These are phyloP conservation scores for Apiospora rasikravindrae DNA, from an alignment of 2,329 filamentous ascomycete genomes.

Conservation along the genomic window DNA sequence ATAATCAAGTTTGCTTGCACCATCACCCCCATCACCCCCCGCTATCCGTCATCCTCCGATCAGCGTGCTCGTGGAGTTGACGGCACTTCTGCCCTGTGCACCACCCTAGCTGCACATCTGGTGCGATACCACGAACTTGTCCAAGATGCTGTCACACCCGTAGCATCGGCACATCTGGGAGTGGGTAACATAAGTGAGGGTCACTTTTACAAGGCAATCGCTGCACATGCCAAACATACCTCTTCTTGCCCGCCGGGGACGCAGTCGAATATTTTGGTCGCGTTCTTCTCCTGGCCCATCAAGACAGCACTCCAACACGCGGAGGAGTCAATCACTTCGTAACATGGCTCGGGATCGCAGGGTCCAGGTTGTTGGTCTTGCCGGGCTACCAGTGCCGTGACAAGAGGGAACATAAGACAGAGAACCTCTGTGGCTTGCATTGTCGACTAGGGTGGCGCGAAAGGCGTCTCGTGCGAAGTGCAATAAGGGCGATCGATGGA, in stretches of 20 bases:
- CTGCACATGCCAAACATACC: not conserved
- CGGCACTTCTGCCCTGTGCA: not conserved
- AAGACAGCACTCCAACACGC: conserved; percentile 16
- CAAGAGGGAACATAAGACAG: not conserved
- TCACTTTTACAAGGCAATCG: not conserved
- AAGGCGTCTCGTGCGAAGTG: not conserved
- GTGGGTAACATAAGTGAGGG: not conserved
- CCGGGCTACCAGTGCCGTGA: not conserved
- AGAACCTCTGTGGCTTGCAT: not conserved
- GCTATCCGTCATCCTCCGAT: not conserved
- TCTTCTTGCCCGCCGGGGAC: conserved; percentile 10
- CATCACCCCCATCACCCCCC: not conserved
- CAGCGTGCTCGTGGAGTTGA: not conserved
- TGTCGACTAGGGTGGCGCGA: too few relatives aligned
- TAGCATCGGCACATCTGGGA: conserved; percentile 12
- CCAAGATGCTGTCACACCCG: not conserved
- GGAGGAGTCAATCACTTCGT: conserved; percentile 16
- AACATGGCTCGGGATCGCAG: conserved; percentile 2
- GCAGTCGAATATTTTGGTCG: conserved; percentile 14
- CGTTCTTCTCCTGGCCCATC: not conserved
- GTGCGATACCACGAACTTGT: not conserved
- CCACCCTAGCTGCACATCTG: not conserved
- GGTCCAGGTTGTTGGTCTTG: not conserved
- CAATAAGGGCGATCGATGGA: not conserved
- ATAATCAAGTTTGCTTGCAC: not conserved